A percentile compares a stretch with the other conserved stretches of the same genome.
Evolutionary conservation across 2,329 filamentous ascomycete species (phyloP).

Genomic region (Thielaviopsis populi): DNA sequence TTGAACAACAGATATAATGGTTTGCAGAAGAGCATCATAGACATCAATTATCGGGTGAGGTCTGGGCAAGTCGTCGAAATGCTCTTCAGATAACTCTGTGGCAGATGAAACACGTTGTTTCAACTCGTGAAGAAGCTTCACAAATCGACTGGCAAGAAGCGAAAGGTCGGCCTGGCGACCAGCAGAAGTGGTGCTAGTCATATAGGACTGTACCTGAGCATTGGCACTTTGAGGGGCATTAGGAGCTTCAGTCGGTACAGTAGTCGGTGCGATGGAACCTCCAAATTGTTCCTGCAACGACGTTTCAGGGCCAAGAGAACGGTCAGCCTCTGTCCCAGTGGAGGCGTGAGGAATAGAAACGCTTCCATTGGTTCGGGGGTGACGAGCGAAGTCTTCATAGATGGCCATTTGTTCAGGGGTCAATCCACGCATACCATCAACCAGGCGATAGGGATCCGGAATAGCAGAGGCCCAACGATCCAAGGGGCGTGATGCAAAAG

Average conservation of each 20-base stretch:
- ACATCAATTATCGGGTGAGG: constrained; percentile 46
- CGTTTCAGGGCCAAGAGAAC: constrained; percentile 48
- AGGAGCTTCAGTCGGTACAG: constrained; percentile 45
- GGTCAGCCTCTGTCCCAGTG: constrained; percentile 44
- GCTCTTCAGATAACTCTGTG: constrained; percentile 39
- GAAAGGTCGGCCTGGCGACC: constrained; percentile 37
- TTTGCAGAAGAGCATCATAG: constrained; percentile 44
- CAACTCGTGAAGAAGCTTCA: constrained; percentile 43
- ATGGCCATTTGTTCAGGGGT: constrained; percentile 89
- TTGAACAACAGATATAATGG: constrained; percentile 48
- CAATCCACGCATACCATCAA: constrained; percentile 51
- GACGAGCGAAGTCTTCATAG: constrained; percentile 88
- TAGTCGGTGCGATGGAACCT: constrained; percentile 39
- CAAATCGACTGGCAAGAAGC: constrained; percentile 38
- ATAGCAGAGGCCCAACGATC: constrained; percentile 90
- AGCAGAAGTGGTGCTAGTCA: background rate
- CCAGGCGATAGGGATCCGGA: constrained; percentile 81
- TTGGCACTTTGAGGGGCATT: constrained; percentile 37
- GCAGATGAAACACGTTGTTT: constrained; percentile 31
- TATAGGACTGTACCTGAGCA: constrained; percentile 31
- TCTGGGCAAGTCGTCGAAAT: constrained; percentile 43
- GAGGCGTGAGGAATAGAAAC: constrained; percentile 40
- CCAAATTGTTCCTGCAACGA: constrained; percentile 46
- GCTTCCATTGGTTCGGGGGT: constrained; percentile 50
- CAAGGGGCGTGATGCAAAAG: constrained; percentile 67